Conservation (phyloP, 176 grass and related monocot species). For the Saccharum officinarum region DNA sequence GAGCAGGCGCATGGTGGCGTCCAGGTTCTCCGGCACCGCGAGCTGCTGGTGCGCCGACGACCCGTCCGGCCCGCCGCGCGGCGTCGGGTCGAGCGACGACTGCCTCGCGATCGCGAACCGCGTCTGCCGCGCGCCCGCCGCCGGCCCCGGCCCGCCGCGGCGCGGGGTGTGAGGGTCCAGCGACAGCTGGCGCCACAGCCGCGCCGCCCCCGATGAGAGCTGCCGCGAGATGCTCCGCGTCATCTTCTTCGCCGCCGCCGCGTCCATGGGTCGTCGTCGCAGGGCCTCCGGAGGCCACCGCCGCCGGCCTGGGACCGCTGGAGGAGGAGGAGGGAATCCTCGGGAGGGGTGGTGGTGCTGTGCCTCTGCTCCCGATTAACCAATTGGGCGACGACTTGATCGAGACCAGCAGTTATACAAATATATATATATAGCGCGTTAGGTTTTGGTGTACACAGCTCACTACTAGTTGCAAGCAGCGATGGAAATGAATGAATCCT, state of each 20-base stretch:
- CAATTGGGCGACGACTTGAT: slow-evolving; percentile 17
- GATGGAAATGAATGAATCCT: neutral
- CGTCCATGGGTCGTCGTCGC: slow-evolving; percentile 49
- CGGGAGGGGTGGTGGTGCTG: neutral
- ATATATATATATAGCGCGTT: neutral
- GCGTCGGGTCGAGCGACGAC: slow-evolving; percentile 91
- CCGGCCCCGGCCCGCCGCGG: slow-evolving; percentile 20
- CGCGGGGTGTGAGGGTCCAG: slow-evolving; percentile 56
- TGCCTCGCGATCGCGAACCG: slow-evolving; percentile 79
- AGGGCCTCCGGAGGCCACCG: neutral
- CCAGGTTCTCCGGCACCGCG: slow-evolving; percentile 84
- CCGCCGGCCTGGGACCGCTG: neutral
- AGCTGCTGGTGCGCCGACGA: slow-evolving; percentile 23
- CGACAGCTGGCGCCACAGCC: slow-evolving; percentile 55
- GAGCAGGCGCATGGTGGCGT: slow-evolving; percentile 90
- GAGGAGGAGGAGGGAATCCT: neutral
- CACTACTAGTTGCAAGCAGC: neutral
- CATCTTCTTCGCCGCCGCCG: slow-evolving; percentile 50
- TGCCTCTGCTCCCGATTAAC: neutral
- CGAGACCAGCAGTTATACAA: neutral
- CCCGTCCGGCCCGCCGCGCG: slow-evolving; percentile 25
- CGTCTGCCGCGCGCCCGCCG: neutral
- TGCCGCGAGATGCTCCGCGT: slow-evolving; percentile 82
- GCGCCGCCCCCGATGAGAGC: slow-evolving; percentile 61
- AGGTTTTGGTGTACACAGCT: neutral